These are phyloP conservation scores for Cystobasidium slooffiae DNA, from an alignment of 1,284 basidiomycete genomes.

Conservation along the genomic window DNA sequence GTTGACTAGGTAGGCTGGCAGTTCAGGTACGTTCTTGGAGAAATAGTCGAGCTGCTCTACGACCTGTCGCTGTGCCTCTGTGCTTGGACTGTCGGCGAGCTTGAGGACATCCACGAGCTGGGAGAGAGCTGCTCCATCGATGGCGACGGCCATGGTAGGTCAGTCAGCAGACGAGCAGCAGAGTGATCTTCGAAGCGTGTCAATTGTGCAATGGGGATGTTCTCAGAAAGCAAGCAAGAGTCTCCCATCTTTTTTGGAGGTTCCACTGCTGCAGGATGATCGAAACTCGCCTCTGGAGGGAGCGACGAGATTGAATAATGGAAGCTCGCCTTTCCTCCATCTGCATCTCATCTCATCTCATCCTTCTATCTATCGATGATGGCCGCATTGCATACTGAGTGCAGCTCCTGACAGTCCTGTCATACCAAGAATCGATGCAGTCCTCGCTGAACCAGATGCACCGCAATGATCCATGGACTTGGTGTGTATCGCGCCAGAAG, in stretches of 20 bases:
- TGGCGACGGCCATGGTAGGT: constrained; percentile 3
- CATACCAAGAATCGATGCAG: too few relatives aligned
- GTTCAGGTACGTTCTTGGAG: constrained; percentile 90
- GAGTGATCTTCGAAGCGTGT: neutral
- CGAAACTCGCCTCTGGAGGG: too few relatives aligned
- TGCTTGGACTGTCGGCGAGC: constrained; percentile 35
- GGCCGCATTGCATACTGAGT: too few relatives aligned
- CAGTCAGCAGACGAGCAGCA: neutral
- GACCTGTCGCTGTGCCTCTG: constrained; percentile 29
- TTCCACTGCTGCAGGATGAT: too few relatives aligned
- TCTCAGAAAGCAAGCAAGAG: neutral
- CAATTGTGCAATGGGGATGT: neutral
- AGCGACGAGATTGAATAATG: too few relatives aligned
- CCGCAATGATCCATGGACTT: too few relatives aligned
- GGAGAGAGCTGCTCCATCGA: constrained; percentile 24
- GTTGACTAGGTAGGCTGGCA: constrained; percentile 93
- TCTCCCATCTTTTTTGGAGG: neutral
- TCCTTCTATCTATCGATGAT: too few relatives aligned
- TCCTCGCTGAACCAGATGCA: too few relatives aligned
- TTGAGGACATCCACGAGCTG: constrained; percentile 34
- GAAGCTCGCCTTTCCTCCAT: too few relatives aligned
- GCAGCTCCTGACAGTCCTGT: too few relatives aligned
- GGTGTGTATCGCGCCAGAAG: too few relatives aligned
- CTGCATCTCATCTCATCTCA: too few relatives aligned
- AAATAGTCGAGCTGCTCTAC: constrained; percentile 43